These are phyloP conservation scores for Ceratopteris richardii DNA, from an alignment of 75 land plant species.

Conservation along the genomic window DNA sequence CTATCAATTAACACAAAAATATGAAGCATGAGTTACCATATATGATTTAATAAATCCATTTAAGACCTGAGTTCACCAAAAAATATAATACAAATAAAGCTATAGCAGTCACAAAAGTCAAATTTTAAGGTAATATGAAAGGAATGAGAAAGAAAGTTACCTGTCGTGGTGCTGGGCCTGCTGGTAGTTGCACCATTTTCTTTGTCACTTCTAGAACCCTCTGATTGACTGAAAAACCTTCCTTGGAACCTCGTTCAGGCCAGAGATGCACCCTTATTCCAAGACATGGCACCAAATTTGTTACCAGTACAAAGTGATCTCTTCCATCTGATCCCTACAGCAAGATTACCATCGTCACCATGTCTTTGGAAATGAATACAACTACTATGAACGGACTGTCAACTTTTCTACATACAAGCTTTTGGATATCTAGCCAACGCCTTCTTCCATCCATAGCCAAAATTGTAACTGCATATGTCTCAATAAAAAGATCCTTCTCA, in stretches of 20 bases:
- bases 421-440: conserved; percentile 85
- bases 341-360: not conserved
- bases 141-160: conserved; percentile 19
- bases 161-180: conserved; percentile 93
- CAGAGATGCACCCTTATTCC: conserved; percentile 91
- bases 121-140: too few relatives aligned
- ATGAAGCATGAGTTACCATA: too few relatives aligned
- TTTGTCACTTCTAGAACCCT: conserved; percentile 74
- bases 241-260: conserved; percentile 52
- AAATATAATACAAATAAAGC: too few relatives aligned
- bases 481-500: conserved; percentile 78
- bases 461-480: conserved; percentile 61
- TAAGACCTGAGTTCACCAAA: too few relatives aligned
- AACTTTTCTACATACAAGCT: conserved; percentile 32
- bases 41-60: too few relatives aligned
- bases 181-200: conserved; percentile 87
- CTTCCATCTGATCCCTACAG: conserved; percentile 64
- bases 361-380: too few relatives aligned
- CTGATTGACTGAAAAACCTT: conserved; percentile 24
- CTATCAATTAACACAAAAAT: not conserved
- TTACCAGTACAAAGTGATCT: conserved; percentile 72
- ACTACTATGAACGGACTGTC: too few relatives aligned
- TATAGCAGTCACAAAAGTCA: too few relatives aligned
- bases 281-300: conserved; percentile 87
- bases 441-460: conserved; percentile 98